Conservation (phyloP, 176 grass and related monocot genomes). For the Stipa capillata region DNA sequence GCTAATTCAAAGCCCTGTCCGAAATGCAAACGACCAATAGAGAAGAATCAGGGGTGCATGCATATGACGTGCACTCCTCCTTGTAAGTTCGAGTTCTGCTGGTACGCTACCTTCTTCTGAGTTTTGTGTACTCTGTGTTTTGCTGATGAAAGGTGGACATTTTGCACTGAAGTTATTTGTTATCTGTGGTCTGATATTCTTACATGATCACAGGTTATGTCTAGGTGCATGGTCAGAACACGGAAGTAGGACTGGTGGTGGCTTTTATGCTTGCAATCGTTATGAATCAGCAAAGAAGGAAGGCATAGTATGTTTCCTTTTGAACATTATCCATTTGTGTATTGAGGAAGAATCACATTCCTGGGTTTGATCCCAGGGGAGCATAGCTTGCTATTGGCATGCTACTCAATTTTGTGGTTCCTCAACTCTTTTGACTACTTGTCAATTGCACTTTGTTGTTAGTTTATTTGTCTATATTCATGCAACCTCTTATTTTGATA, state of each 20-base stretch:
- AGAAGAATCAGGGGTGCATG: constrained; percentile 98
- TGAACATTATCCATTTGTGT: constrained; percentile 7
- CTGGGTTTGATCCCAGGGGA: neutral
- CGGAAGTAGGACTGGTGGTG: constrained; percentile 54
- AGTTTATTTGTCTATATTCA: neutral
- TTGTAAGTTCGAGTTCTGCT: constrained; percentile 94
- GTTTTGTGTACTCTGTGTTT: neutral
- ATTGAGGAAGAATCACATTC: neutral
- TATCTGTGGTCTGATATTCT: constrained; percentile 13
- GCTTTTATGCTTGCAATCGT: constrained; percentile 93
- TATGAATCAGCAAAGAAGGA: constrained; percentile 88
- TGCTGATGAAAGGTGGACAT: neutral
- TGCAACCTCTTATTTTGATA: too few species aligned
- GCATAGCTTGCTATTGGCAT: neutral
- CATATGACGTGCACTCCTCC: constrained; percentile 95
- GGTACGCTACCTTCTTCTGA: constrained; percentile 33
- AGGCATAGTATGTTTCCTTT: constrained; percentile 56
- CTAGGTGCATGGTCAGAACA: constrained; percentile 74
- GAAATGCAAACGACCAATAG: constrained; percentile 93
- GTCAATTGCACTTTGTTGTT: neutral
- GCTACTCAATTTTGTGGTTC: neutral
- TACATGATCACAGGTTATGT: constrained; percentile 67
- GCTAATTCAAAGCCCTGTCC: constrained; percentile 97
- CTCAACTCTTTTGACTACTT: neutral
- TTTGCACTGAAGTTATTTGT: neutral